Evolutionary conservation across 352 stramenopile species (phyloP).

Genomic region (Phytopythium oedochilum): DNA sequence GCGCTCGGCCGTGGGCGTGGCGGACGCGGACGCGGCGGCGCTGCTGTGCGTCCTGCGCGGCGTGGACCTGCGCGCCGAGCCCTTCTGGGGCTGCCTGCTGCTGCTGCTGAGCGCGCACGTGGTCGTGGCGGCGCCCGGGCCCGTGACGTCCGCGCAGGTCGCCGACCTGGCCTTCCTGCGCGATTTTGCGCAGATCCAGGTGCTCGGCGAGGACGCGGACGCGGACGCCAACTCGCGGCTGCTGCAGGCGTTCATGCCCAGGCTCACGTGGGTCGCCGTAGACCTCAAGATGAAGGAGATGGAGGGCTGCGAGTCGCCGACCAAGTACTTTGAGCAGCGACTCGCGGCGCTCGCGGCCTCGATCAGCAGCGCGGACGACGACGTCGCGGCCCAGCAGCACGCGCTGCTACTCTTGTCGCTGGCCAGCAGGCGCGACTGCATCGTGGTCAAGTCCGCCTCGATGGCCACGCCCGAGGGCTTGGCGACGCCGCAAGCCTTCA

Average conservation of each 20-base stretch:
- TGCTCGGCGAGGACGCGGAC: conserved; percentile 17
- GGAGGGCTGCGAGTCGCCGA: conserved; percentile 52
- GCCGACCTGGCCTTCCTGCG: conserved; percentile 37
- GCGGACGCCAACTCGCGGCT: conserved; percentile 32
- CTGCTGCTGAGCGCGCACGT: conserved; percentile 57
- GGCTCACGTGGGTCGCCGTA: conserved; percentile 61
- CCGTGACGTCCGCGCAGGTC: conserved; percentile 38
- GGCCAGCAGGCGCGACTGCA: conserved; percentile 39
- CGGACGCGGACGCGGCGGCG: conserved; percentile 46
- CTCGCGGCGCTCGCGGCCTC: conserved; percentile 23
- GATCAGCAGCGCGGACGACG: conserved; percentile 19
- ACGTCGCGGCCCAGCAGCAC: conserved; percentile 34
- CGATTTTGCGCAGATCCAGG: conserved; percentile 44
- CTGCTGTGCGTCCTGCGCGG: conserved; percentile 43
- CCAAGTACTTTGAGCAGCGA: conserved; percentile 67
- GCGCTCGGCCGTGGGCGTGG: conserved; percentile 28
- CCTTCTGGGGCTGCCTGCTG: conserved; percentile 62
- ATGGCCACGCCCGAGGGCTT: conserved; percentile 28
- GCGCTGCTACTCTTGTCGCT: conserved; percentile 34
- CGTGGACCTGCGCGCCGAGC: conserved; percentile 44
- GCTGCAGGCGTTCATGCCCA: conserved; percentile 46
- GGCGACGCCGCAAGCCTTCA: conserved; percentile 29
- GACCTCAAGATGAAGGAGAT: conserved; percentile 82
- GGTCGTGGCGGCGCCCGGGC: conserved; percentile 29
- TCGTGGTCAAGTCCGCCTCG: conserved; percentile 56